phyloP scores from a whole-genome alignment of 164 flowering plant genomes.

The Pachysandra terminalis region DNA sequence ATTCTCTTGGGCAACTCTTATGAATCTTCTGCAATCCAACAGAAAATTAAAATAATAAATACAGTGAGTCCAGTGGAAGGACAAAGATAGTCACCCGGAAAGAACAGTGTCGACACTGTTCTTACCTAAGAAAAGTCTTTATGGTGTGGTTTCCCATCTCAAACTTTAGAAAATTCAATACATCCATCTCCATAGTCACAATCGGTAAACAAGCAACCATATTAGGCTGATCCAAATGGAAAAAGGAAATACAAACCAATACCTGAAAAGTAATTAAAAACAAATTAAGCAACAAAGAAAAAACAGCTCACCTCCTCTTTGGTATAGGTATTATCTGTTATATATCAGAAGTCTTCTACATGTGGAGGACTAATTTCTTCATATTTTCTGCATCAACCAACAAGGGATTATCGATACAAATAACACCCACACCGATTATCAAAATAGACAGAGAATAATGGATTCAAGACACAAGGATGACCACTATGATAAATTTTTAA shows the following conservation, averaged over 20 bases:
- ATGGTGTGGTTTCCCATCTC: constrained; percentile 54
- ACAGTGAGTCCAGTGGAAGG: background rate
- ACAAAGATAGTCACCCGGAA: background rate
- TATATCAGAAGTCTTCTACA: too few species aligned
- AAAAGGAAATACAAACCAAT: background rate
- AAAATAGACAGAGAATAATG: too few species aligned
- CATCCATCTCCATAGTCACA: too few species aligned
- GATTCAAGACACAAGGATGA: too few species aligned
- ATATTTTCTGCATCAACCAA: constrained; percentile 52
- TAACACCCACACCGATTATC: too few species aligned
- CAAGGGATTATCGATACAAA: too few species aligned
- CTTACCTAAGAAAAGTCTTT: constrained; percentile 53
- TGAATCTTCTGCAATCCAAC: constrained; percentile 58
- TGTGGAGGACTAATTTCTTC: constrained; percentile 91
- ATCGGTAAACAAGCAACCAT: constrained; percentile 20
- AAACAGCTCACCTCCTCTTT: constrained; percentile 81
- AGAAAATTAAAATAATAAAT: too few species aligned
- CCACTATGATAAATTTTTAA: too few species aligned
- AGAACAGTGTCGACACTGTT: too few species aligned
- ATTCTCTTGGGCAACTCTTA: constrained; percentile 42
- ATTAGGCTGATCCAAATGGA: background rate
- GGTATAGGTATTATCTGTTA: constrained; percentile 67
- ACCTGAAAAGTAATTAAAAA: background rate
- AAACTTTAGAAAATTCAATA: too few species aligned
- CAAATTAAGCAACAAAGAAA: too few species aligned